These are phyloP conservation scores for Candolleomyces eurysporus DNA, from an alignment of 768 basidiomycete genomes.

Conservation along the genomic window DNA sequence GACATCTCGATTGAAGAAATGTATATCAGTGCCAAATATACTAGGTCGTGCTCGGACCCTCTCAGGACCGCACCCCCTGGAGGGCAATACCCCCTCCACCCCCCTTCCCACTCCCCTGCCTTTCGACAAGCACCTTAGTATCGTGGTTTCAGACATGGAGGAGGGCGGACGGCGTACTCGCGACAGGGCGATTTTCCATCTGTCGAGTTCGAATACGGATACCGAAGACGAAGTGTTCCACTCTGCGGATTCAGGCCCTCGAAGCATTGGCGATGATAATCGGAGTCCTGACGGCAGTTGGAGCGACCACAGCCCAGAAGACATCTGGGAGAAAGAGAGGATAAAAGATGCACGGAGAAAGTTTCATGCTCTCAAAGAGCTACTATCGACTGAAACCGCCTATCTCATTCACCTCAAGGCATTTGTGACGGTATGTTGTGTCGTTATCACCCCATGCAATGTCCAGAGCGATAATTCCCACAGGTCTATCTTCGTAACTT, in stretches of 20 bases:
- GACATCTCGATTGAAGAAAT: conserved; percentile 31
- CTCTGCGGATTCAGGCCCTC: conserved; percentile 12
- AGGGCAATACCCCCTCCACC: not conserved
- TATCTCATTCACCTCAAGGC: conserved; percentile 79
- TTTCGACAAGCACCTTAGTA: not conserved
- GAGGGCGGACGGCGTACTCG: not conserved
- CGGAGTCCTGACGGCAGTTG: conserved; percentile 23
- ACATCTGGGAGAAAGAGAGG: conserved; percentile 28
- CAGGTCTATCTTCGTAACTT: conserved; percentile 69
- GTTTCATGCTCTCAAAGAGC: conserved; percentile 79
- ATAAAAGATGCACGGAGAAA: conserved; percentile 47
- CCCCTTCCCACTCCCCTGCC: not conserved
- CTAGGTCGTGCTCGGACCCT: conserved; percentile 18
- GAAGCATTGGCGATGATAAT: conserved; percentile 17
- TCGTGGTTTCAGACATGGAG: not conserved
- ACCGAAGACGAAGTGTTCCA: conserved; percentile 22
- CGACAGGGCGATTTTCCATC: conserved; percentile 32
- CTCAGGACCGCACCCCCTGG: conserved; percentile 13
- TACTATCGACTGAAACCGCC: conserved; percentile 80
- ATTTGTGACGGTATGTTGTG: conserved; percentile 59
- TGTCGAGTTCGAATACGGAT: conserved; percentile 28
- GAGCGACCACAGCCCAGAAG: conserved; percentile 26
- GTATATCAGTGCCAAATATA: conserved; percentile 42
- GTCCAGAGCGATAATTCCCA: conserved; percentile 1
- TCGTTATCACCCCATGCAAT: not conserved